Evolutionary conservation across 2,329 filamentous ascomycete genomes (phyloP), one percentile per base, ranked within the genome.

Genomic region (Xylaria sp.): DNA sequence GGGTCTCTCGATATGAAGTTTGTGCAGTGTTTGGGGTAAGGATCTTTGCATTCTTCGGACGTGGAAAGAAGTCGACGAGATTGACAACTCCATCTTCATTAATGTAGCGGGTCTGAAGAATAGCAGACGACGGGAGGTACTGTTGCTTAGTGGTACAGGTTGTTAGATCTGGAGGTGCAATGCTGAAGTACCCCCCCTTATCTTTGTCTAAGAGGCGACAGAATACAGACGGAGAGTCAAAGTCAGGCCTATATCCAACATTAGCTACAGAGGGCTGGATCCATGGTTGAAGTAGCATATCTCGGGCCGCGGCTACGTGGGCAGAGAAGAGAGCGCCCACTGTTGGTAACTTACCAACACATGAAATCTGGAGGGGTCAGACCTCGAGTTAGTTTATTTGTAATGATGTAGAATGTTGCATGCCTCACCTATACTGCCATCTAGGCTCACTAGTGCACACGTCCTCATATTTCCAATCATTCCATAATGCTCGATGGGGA

Each of bases 401-500:
- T 8, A 55, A 41, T 41, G 5, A 41, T 55, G 25, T 43, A 34
- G 50, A 23, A 34, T 36, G 28, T 8, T 12, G 34, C 46, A 52
- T 36, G n/a, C 36, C 71, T 46, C 71, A 77, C 76, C 75, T 65
- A 94, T 79, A 71, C 90, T 91, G 28, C 91, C 91, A 74, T 91
- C 89, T 76, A 91, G 91, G 71, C 90, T 91, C 25, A 92, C 85
- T n/a, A 93, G 81, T 15, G 91, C 91, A 81, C 90, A 92, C 0
- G 91, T 94, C 74, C 90, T 86, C 91, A 94, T 93, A 75, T 93
- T 93, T 28, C 91, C 91, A 73, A 94, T 92, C 79, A 94, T 86
- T 63, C 91, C 91, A 83, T 93, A 93, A 78, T 93, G 88, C 76
- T 93, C 91, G 71, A 93, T 91, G 55, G 86, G 86, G 32, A 87